Base-by-base conservation (phyloP, 164 flowering plant genomes). In the Cinnamomum micranthum region DNA sequence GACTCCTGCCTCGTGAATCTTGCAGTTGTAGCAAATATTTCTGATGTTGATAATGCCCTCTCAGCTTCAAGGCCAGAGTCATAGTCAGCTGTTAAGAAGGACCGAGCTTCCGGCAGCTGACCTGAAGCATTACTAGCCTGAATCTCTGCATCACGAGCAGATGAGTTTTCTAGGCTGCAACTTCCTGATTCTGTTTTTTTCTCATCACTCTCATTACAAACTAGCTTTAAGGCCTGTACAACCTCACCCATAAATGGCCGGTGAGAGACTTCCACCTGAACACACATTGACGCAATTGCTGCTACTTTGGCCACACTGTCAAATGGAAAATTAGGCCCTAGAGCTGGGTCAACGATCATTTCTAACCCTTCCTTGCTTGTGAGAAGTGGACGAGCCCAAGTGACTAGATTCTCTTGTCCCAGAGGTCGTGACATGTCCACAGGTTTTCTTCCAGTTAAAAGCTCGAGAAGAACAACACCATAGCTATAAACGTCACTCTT, bases 191-290 rank as follows among this genome's bases (percentile, higher is more conserved):
- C 88, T 0, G 71, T 50, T 76, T 78, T 85, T n/a, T 86, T 77
- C 70, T 87, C 89, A 25, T 90, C 95, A 75, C 87, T 84, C 80
- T 95, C 97, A 52, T 85, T 85, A 65, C 89, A 93, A 4, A 95
- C 89, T n/a, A 93, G 82, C 80, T 93, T 95, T 74, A 95, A 76
- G 27, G 99, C 99, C 76, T 95, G 99, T 19, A 95, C 99, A 25
- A 95, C 98, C 84, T 95, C 99, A 2, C 99, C 96, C 98, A 95
- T 95, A 65, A 91, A 95, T 65, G 99, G 99, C 3, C 99, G 92
- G 82, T 95, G 86, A 4, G 95, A 85, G n/a, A 95, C 99, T 82
- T 95, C 98, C 6, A 93, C 94, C 74, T 95, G 97, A 31, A 93
- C 98, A 66, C 99, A 93, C 98, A 93, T 92, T 20, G 99, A 95